Evolutionary conservation across 75 land plant species (phyloP).

Genomic region (Sequoiadendron giganteum): DNA sequence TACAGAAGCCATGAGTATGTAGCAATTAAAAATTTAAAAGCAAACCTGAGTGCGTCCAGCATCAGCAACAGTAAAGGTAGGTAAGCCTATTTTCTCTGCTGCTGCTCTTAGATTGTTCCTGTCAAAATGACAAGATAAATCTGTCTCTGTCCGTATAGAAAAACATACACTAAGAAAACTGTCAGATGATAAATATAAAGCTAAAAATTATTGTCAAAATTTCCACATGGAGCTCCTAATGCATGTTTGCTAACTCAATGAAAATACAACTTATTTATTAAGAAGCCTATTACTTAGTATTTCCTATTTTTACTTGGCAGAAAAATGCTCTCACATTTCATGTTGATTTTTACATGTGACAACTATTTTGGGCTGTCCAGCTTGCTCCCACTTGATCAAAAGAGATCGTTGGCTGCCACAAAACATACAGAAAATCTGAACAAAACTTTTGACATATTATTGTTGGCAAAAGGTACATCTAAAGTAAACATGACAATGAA

Average conservation of each 20-base stretch:
- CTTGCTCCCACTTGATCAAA: conserved; percentile 86
- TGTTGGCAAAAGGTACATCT: background rate
- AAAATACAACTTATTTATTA: background rate
- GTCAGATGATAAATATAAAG: background rate
- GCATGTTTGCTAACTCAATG: background rate
- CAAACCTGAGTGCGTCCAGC: conserved; percentile 98
- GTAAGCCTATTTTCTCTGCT: conserved; percentile 91
- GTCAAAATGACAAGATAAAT: conserved; percentile 9
- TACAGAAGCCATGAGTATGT: background rate
- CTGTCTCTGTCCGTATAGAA: background rate
- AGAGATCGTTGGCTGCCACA: conserved; percentile 58
- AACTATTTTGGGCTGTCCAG: conserved; percentile 97
- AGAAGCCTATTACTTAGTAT: background rate
- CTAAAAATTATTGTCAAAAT: background rate
- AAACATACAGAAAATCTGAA: conserved; percentile 6
- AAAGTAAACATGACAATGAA: background rate
- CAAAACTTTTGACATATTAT: background rate
- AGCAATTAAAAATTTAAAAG: background rate
- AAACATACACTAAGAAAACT: background rate
- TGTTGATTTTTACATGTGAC: conserved; percentile 92
- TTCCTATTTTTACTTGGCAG: background rate
- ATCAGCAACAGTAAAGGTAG: conserved; percentile 92
- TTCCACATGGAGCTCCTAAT: background rate
- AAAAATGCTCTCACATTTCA: conserved; percentile 73
- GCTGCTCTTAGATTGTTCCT: conserved; percentile 74